A percentile compares a stretch with the other conserved stretches of the same genome.
These are phyloP conservation scores for Globisporangium middletonii DNA, from an alignment of 352 stramenopile genomes.

Conservation along the genomic window DNA sequence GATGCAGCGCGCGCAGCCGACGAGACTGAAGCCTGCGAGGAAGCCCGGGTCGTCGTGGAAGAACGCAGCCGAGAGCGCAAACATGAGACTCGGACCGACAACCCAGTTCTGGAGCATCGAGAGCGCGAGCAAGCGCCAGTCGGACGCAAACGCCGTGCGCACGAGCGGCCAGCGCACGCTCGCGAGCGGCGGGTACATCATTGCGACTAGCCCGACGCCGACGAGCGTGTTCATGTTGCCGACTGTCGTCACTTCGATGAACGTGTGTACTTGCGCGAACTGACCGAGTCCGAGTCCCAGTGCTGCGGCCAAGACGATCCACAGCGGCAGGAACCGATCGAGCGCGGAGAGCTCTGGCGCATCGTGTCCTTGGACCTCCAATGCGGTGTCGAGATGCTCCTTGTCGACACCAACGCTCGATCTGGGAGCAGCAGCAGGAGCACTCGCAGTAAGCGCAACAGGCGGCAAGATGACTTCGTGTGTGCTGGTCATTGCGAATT, in stretches of 20 bases:
- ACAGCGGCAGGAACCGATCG: slow-evolving; percentile 53
- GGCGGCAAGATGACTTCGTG: no score
- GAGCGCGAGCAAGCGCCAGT: slow-evolving; percentile 45
- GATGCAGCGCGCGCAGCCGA: slow-evolving; percentile 68
- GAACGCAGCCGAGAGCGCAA: slow-evolving; percentile 36
- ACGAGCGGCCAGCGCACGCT: slow-evolving; percentile 51
- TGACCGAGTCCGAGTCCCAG: slow-evolving; percentile 39
- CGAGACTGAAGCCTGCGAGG: slow-evolving; percentile 58
- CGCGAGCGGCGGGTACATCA: slow-evolving; percentile 63
- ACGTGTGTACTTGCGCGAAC: slow-evolving; percentile 27
- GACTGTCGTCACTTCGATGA: slow-evolving; percentile 41
- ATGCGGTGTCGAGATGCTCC: not conserved
- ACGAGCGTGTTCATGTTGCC: slow-evolving; percentile 48
- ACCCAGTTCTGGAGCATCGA: slow-evolving; percentile 63
- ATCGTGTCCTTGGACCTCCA: no score
- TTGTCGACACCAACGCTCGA: no score
- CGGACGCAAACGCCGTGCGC: slow-evolving; percentile 21
- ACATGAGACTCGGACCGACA: slow-evolving; percentile 50
- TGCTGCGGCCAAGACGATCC: slow-evolving; percentile 42
- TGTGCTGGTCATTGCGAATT: no score
- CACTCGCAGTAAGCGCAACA: no score
- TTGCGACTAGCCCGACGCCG: slow-evolving; percentile 38
- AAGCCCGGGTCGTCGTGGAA: slow-evolving; percentile 44
- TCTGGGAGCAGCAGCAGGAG: no score
- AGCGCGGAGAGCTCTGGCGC: slow-evolving; percentile 32